Conservation (phyloP, 352 stramenopile genomes). For the Hyphochytrium catenoides region DNA sequence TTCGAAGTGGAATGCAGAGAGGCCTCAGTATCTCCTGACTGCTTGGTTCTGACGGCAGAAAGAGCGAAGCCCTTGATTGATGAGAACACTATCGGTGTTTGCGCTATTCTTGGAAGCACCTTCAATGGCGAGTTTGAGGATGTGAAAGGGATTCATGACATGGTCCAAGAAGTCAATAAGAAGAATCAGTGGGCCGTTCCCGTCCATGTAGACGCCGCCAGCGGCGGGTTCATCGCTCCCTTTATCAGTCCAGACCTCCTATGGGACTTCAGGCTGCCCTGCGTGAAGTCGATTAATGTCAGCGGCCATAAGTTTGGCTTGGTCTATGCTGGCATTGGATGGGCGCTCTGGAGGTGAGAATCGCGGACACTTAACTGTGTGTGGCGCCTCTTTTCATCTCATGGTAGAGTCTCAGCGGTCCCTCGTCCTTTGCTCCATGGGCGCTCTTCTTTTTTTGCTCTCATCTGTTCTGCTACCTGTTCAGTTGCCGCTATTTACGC, state of each 20-base stretch:
- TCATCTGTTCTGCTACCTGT: no score
- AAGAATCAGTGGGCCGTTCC: conserved; percentile 51
- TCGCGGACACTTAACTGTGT: no score
- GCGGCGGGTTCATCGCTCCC: conserved; percentile 69
- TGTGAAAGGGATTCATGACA: conserved; percentile 64
- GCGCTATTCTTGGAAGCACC: conserved; percentile 69
- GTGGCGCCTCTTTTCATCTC: no score
- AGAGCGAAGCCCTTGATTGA: conserved; percentile 43
- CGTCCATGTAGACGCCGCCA: conserved; percentile 71
- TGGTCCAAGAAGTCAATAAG: conserved; percentile 54
- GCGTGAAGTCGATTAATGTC: conserved; percentile 77
- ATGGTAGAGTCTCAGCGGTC: no score
- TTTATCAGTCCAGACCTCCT: conserved; percentile 62
- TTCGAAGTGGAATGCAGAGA: conserved; percentile 75
- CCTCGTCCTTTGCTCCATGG: no score
- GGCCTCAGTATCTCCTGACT: conserved; percentile 53
- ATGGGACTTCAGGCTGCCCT: conserved; percentile 68
- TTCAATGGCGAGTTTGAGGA: conserved; percentile 81
- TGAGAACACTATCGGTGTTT: conserved; percentile 75
- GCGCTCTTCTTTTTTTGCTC: no score
- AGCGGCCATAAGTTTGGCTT: conserved; percentile 81
- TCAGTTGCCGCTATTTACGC: no score
- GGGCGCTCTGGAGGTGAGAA: conserved; percentile 49
- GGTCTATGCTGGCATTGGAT: conserved; percentile 74
- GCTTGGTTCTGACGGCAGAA: conserved; percentile 53